phyloP scores from a whole-genome alignment of 2,329 filamentous ascomycete species.

The Trichophyton mentagrophytes region DNA sequence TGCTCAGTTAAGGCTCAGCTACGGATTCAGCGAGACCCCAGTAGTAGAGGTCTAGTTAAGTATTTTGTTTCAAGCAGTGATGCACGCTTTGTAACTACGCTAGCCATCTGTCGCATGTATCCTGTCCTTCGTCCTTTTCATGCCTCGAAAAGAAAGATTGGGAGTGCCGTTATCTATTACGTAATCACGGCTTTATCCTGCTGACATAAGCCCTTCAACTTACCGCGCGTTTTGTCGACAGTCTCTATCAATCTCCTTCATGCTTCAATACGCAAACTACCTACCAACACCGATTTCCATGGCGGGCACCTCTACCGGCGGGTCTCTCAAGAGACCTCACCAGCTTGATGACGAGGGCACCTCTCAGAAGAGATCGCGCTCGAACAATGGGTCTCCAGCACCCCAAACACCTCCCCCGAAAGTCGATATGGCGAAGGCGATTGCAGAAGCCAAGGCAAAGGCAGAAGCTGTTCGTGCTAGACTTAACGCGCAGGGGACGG shows the following conservation, averaged over 20 bases:
- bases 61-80: too few species aligned
- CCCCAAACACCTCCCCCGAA: constrained; percentile 29
- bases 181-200: background rate
- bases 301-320: constrained; percentile 30
- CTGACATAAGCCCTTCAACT: background rate
- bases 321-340: constrained; percentile 37
- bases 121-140: too few species aligned
- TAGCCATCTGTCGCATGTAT: too few species aligned
- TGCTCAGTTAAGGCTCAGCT: background rate
- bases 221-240: background rate
- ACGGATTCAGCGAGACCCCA: background rate
- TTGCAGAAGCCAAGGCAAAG: constrained; percentile 37
- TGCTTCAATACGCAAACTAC: background rate
- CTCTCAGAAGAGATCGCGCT: constrained; percentile 36
- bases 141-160: too few species aligned
- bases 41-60: too few species aligned
- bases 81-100: too few species aligned
- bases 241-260: background rate
- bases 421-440: constrained; percentile 36
- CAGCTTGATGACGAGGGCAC: constrained; percentile 32
- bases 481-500: constrained; percentile 26
- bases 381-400: constrained; percentile 38
- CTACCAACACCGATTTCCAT: constrained; percentile 19
- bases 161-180: background rate
- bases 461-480: constrained; percentile 38